phyloP scores from a whole-genome alignment of 768 basidiomycete species.

The Mycena latifolia region DNA sequence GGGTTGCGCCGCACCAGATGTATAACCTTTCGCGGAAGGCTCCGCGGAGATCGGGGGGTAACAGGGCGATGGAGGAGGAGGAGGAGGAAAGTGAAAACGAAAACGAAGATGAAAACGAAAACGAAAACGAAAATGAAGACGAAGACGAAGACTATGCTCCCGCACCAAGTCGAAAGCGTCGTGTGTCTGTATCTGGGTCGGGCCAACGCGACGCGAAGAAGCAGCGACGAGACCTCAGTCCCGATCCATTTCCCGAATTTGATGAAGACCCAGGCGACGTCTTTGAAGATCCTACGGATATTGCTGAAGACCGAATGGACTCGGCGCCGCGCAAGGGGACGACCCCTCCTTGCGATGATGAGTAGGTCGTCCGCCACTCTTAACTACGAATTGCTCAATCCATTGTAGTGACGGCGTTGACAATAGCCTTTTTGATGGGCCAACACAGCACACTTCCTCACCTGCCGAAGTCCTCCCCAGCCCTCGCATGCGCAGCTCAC shows the following conservation, averaged over 20 bases:
- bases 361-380: constrained; percentile 6
- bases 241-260: not conserved
- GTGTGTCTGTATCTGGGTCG: not conserved
- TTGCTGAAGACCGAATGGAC: not conserved
- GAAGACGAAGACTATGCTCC: not conserved
- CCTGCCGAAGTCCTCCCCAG: not conserved
- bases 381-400: not conserved
- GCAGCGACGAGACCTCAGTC: not conserved
- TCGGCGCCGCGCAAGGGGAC: constrained; percentile 1
- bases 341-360: not conserved
- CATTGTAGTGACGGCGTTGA: constrained; percentile 8
- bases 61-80: constrained; percentile 1
- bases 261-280: not conserved
- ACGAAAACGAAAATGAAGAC: not conserved
- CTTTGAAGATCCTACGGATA: not conserved
- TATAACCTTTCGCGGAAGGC: constrained; percentile 43
- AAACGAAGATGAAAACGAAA: not conserved
- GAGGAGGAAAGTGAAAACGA: not conserved
- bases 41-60: not conserved
- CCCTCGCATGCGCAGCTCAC: not conserved
- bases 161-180: constrained; percentile 15
- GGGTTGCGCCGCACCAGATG: constrained; percentile 42
- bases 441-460: constrained; percentile 4
- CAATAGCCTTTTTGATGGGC: constrained; percentile 15
- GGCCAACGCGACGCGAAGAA: constrained; percentile 11